A percentile compares a stretch with the other conserved stretches of the same genome.
These are phyloP conservation scores for Aspergillus phoenicis DNA, from an alignment of 2,329 filamentous ascomycete species.

Conservation along the genomic window DNA sequence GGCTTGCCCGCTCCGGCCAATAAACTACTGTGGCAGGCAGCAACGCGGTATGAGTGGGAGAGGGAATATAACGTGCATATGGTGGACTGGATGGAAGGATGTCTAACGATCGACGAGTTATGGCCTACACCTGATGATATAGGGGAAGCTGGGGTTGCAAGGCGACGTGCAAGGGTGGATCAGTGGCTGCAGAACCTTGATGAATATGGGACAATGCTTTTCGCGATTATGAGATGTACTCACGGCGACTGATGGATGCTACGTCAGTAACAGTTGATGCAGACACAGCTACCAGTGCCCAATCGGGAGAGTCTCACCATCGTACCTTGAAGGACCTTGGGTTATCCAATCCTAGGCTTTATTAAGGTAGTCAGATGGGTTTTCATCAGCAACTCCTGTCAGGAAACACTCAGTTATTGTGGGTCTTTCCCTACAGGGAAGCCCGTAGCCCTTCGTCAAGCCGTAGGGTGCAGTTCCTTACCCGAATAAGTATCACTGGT, in stretches of 20 bases:
- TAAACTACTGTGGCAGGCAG: conserved; percentile 49
- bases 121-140: conserved; percentile 48
- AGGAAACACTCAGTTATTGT: too few relatives aligned
- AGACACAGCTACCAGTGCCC: too few relatives aligned
- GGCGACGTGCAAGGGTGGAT: conserved; percentile 46
- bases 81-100: conserved; percentile 44
- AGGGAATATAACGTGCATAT: conserved; percentile 46
- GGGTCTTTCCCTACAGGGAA: too few relatives aligned
- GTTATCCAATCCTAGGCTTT: too few relatives aligned
- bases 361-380: too few relatives aligned
- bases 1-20: conserved; percentile 49
- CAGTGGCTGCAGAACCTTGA: conserved; percentile 55
- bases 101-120: conserved; percentile 53
- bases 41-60: conserved; percentile 46
- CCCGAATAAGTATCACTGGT: too few relatives aligned
- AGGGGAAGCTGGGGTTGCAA: conserved; percentile 29
- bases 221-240: conserved; percentile 52
- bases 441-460: too few relatives aligned
- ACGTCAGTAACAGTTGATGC: accelerated
- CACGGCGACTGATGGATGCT: conserved; percentile 33
- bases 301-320: too few relatives aligned
- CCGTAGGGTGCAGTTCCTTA: too few relatives aligned
- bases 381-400: too few relatives aligned
- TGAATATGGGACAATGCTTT: conserved; percentile 57
- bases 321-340: too few relatives aligned